Conservation (phyloP, 345 rosid species). For the Capsella bursapastoris region DNA sequence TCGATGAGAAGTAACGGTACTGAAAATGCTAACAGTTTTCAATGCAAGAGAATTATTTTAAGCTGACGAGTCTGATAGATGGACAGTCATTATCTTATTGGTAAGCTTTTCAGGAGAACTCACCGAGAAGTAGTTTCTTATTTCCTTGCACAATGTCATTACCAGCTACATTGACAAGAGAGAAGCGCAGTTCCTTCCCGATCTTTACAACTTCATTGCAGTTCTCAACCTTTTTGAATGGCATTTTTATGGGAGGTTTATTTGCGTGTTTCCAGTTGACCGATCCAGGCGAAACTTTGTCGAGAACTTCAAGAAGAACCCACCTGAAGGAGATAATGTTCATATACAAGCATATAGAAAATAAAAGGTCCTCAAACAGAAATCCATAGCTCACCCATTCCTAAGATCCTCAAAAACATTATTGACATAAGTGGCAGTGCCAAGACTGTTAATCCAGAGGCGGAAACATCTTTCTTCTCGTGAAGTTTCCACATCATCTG, state of each 20-base stretch:
- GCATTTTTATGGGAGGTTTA: constrained; percentile 50
- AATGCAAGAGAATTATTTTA: not conserved
- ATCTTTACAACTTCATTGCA: constrained; percentile 50
- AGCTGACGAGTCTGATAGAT: constrained; percentile 17
- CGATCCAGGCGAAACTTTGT: constrained; percentile 47
- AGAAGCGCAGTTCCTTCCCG: constrained; percentile 55
- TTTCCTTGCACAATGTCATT: constrained; percentile 64
- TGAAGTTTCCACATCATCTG: constrained; percentile 92
- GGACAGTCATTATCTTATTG: constrained; percentile 5
- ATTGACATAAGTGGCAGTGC: constrained; percentile 76
- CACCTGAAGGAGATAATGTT: constrained; percentile 57
- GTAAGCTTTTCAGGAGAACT: constrained; percentile 23
- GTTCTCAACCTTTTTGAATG: constrained; percentile 48
- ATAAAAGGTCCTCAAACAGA: constrained; percentile 4
- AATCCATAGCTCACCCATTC: constrained; percentile 66
- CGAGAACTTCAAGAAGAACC: constrained; percentile 67
- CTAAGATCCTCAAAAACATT: constrained; percentile 92
- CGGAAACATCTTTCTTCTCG: constrained; percentile 99
- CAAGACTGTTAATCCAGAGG: constrained; percentile 97
- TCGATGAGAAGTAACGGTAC: not conserved
- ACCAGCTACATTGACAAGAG: constrained; percentile 97
- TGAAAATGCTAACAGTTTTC: not conserved
- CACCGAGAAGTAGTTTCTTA: constrained; percentile 49
- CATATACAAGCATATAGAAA: constrained; percentile 33
- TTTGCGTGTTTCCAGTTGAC: constrained; percentile 50